Evolutionary conservation across 345 rosid genomes (phyloP).

Genomic region (Pugionium cornutum): DNA sequence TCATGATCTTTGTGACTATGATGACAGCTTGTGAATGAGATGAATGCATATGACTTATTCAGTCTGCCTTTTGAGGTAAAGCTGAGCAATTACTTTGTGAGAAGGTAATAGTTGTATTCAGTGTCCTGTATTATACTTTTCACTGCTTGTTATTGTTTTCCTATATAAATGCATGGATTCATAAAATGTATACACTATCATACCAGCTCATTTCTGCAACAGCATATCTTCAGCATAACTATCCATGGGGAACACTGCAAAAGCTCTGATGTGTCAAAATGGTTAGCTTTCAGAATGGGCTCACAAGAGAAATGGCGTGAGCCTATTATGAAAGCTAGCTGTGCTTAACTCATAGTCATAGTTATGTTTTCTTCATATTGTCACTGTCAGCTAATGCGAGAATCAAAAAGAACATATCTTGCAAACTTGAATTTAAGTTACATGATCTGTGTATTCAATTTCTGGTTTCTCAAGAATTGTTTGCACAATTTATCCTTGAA

Average conservation of each 20-base stretch:
- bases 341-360: slow-evolving; percentile 12
- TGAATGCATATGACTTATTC: slow-evolving; percentile 56
- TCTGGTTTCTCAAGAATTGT: slow-evolving; percentile 5
- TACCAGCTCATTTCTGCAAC: slow-evolving; percentile 4
- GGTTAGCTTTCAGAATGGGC: slow-evolving; percentile 17
- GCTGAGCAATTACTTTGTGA: slow-evolving; percentile 53
- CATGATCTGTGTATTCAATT: slow-evolving; percentile 3
- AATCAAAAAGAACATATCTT: slow-evolving; percentile 36
- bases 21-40: slow-evolving; percentile 54
- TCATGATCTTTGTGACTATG: slow-evolving; percentile 28
- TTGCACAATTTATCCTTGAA: not conserved
- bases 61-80: slow-evolving; percentile 57
- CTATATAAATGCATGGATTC: slow-evolving; percentile 7
- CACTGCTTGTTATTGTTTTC: slow-evolving; percentile 7
- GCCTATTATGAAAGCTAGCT: not conserved
- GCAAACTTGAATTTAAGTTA: slow-evolving; percentile 12
- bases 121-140: slow-evolving; percentile 29
- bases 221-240: slow-evolving; percentile 4
- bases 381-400: slow-evolving; percentile 52
- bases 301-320: slow-evolving; percentile 14
- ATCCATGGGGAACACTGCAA: slow-evolving; percentile 8
- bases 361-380: slow-evolving; percentile 18
- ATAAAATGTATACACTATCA: slow-evolving; percentile 14
- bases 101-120: slow-evolving; percentile 49
- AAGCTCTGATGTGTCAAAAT: not conserved